Evolutionary conservation across 176 grass and related monocot genomes (phyloP), one percentile per base, ranked within the genome.

Genomic region (Melocanna baccifera): DNA sequence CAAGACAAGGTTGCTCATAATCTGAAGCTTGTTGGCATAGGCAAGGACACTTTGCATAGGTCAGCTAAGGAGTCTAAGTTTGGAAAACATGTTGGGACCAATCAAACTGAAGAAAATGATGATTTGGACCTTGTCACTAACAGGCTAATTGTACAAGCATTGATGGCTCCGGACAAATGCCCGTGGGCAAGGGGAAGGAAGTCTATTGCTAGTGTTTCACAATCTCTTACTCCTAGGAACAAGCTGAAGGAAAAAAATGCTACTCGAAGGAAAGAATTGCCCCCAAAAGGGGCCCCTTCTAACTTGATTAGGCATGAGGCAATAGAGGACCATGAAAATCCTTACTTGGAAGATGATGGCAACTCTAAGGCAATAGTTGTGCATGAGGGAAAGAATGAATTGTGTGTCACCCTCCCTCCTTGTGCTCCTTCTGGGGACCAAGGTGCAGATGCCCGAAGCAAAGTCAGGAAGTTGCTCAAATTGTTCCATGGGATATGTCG

Each of bases 131-230:
- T 74, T 41, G 50, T 53, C 71, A 67, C 10, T 40, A 23, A 88
- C 0, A 83, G 20, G 55, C 4, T 78, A 71, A 82, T 88, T 45
- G 80, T 88, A 62, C 88, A 81, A 75, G 90, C 79, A 88, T 81
- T 92, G 76, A 90, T 92, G 86, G 83, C 88, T 68, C 64, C 66
- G 19, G 59, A 61, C 51, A 81, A 75, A 70, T 92, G 83, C 81
- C 90, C 88, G 19, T 86, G 93, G 93, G 52, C n/a, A 76, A 71
- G 66, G 65, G 69, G 83, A 50, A 72, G 58, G 34, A 92, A 75
- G 40, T 74, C 71, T 77, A 51, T 57, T 84, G 42, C 9, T 70
- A 59, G 75, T 64, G 78, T 57, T 83, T 84, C 88, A 19, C 56
- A 29, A 12, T 73, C 86, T 45, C 71, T 19, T 82, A 47, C 48